Evolutionary conservation across 306 rosid species (phyloP), one percentile per base, ranked within the genome.

Genomic region (Pyrus communis): DNA sequence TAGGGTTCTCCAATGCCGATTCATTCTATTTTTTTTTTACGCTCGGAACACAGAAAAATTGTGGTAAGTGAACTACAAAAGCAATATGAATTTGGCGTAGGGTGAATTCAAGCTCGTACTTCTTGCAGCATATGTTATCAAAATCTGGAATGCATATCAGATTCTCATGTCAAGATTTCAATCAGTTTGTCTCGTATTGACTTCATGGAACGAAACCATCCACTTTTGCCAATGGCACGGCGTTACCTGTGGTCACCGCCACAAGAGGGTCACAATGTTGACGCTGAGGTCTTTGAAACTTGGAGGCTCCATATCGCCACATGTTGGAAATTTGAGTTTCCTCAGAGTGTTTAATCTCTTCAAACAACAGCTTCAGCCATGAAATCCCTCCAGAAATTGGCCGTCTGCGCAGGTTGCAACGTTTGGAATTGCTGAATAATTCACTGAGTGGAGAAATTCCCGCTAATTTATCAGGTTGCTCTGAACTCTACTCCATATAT

Each of bases 361-460:
- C n/a, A 3, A n/a, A n/a, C 28, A 57, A 57, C 62, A 57, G 15
- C 62, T 57, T 57, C 7, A 22, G 13, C 62, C 62, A 9, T 0
- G 13, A n/a, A n/a, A 57, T 57, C 4, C 28, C 62, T 21, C 28
- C 4, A 57, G 27, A 21, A 21, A 57, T n/a, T 57, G 62, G 62
- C 5, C 62, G 12, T 22, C 15, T 57, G 2, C 62, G 28, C 2
- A 8, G 15, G 6, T 2, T 57, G 28, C 15, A 57, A 22, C 2
- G 0, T 21, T n/a, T 57, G 7, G 1, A 0, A n/a, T n/a, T 57
- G 62, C 12, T 0, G 0, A 57, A 57, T n/a, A 57, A 57, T 57
- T 57, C 28, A 21, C 2, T 57, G 7, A 57, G 62, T 9, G 25
- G 62, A 0, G 27, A 57, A 57, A 54, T 54, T 54, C 62, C 28